Evolutionary conservation across 371 early-diverging fungal species (phyloP).

Genomic region (Mucor sp.): DNA sequence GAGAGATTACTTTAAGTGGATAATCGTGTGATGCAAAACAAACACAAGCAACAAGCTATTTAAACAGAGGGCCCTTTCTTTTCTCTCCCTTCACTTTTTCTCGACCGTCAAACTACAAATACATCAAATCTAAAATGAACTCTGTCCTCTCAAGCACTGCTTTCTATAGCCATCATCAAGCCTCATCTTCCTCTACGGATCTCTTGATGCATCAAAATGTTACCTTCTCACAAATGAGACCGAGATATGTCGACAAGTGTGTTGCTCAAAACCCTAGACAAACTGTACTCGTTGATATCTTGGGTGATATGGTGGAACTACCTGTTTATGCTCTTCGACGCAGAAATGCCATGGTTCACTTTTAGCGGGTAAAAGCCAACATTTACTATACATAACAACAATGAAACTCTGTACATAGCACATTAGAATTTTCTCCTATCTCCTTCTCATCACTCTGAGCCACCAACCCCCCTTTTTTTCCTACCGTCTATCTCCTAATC

Average conservation of each 20-base stretch:
- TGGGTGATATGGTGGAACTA: constrained; percentile 30
- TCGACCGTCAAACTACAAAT: neutral
- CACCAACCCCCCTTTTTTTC: neutral
- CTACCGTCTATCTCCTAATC: neutral
- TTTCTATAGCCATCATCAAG: neutral
- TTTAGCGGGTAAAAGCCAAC: neutral
- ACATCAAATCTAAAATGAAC: constrained; percentile 4
- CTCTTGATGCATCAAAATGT: neutral
- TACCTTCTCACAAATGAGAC: constrained; percentile 16
- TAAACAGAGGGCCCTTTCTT: neutral
- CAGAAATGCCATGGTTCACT: constrained; percentile 36
- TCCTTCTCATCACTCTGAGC: neutral
- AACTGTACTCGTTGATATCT: constrained; percentile 19
- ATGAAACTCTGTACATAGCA: neutral
- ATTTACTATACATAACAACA: neutral
- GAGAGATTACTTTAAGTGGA: neutral
- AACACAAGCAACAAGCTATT: neutral
- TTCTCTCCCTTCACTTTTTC: neutral
- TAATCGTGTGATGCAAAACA: neutral
- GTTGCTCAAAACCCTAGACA: constrained; percentile 22
- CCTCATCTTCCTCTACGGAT: neutral
- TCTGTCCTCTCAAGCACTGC: neutral
- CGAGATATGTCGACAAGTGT: constrained; percentile 21
- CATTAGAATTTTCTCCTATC: neutral
- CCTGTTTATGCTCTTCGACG: constrained; percentile 40